Evolutionary conservation across 805 yeast genomes (phyloP), one percentile per base, ranked within the genome.

Genomic region (Wickerhamiella dianesei): DNA sequence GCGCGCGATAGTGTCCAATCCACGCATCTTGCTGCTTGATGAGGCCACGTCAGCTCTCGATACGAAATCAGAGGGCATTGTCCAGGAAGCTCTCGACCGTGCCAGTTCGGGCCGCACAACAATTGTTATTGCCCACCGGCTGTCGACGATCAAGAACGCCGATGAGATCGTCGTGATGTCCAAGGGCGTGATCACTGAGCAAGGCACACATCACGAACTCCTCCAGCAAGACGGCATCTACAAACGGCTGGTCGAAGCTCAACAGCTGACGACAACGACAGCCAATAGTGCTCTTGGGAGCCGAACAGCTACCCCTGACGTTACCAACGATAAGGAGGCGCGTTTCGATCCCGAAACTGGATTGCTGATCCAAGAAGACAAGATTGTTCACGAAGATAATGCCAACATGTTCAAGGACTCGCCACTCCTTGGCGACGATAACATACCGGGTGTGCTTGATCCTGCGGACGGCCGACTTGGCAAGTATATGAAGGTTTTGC

Each of bases 41-140:
- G 85, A 79, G 55, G 80, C 80, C n/a, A 75, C 80, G 0, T 73
- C 78, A 3, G 80, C 80, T 1, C 61, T 75, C 21, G 80, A 75
- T 54, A 73, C 73, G 59, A 64, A 63, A 50, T 62, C 67, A 1
- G 70, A 65, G 50, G 69, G 69, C 4, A 56, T 66, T 50, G 70
- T 65, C 1, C 70, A 65, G 50, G 69, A 66, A 4, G 70, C 69
- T 2, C 54, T 65, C 4, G 69, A 65, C 45, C 53, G 57, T 17
- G 68, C 69, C 8, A 50, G 64, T 37, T 49, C 49, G 45, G 48
- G 51, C 21, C 61, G 69, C 21, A 75, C 79, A 6, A 72, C 82
- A 3, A 73, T 76, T 48, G 72, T 71, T 46, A 76, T 76, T 57
- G 80, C 80, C 9, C 80, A 76, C 56, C 64, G 80, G 45, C 61